Evolutionary conservation across 441 rosid genomes (phyloP), one percentile per base, ranked within the genome.

Genomic region (Gossypium gossypioides): DNA sequence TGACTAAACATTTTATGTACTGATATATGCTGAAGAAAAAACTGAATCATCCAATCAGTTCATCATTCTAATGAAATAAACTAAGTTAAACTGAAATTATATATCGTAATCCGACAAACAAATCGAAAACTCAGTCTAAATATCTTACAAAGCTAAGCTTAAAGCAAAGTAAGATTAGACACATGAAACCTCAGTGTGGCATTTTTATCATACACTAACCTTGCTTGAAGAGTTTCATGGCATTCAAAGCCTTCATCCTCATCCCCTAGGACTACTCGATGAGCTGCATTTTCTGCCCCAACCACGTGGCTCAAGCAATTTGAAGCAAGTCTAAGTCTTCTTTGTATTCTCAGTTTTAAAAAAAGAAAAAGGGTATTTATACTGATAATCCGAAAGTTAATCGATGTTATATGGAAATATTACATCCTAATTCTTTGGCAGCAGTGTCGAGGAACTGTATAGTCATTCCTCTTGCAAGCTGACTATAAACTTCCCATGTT

Each of bases 401-500:
- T 54, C 74, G 48, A 69, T 73, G 85, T 86, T 82, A 86, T 37
- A 83, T 18, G 34, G 89, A 82, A 57, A 90, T 81, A 0, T 84
- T 81, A 85, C 97, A 95, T 46, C 94, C 97, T 79, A 95, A 78
- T 79, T 95, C 97, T 64, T 86, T 87, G 70, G 99, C 97, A 1
- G 97, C 96, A 0, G 84, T 73, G 65, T 85, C 82, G 32, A 95
- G 97, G 81, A 78, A 89, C 54, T 89, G 84, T 67, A 85, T 84
- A 1, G 91, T 77, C 91, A 84, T 81, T 58, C 93, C 94, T 4
- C 86, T 82, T 2, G 86, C 85, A 15, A 91, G 83, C 24, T 85
- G 86, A 89, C 92, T 89, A 69, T 86, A 92, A 75, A 93, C 97
- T 88, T 95, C 99, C 97, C 97, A 92, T 15, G 87, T 86, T 57